These are phyloP conservation scores for Phialophora tarda DNA, from an alignment of 2,329 filamentous ascomycete genomes.

Conservation along the genomic window DNA sequence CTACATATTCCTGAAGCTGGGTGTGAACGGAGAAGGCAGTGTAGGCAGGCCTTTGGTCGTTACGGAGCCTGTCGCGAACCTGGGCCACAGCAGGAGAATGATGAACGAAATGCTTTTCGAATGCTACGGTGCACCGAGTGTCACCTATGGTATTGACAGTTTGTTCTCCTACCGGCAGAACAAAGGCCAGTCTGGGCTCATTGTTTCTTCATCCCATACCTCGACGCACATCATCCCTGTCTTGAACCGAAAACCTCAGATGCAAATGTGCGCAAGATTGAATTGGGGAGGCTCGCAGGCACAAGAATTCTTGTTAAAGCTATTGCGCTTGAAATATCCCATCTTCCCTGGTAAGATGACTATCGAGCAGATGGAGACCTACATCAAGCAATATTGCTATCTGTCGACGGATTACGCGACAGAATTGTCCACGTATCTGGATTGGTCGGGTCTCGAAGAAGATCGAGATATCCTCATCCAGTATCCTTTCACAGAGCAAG, in stretches of 20 bases:
- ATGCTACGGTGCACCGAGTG: constrained; percentile 86
- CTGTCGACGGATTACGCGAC: constrained; percentile 81
- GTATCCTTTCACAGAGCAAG: constrained; percentile 90
- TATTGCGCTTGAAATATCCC: constrained; percentile 85
- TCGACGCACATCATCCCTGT: constrained; percentile 96
- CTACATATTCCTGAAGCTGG: constrained; percentile 92
- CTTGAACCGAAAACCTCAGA: constrained; percentile 79
- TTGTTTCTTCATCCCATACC: constrained; percentile 90
- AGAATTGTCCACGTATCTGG: constrained; percentile 77
- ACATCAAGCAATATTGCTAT: constrained; percentile 89
- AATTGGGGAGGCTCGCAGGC: constrained; percentile 95
- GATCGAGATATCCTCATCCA: constrained; percentile 88
- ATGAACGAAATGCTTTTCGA: constrained; percentile 99
- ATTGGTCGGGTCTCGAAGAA: constrained; percentile 84
- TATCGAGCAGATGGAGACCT: constrained; percentile 81
- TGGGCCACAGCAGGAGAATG: constrained; percentile 85
- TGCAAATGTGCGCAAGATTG: constrained; percentile 82
- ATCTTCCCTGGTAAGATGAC: constrained; percentile 85
- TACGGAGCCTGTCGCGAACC: constrained; percentile 92
- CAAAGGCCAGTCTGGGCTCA: constrained; percentile 80
- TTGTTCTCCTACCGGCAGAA: constrained; percentile 96
- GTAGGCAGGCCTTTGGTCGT: constrained; percentile 90
- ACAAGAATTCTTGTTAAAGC: constrained; percentile 87
- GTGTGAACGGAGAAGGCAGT: constrained; percentile 74
- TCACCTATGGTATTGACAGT: constrained; percentile 94